Evolutionary conservation across 768 basidiomycete species (phyloP).

Genomic region (Trametes elegans): DNA sequence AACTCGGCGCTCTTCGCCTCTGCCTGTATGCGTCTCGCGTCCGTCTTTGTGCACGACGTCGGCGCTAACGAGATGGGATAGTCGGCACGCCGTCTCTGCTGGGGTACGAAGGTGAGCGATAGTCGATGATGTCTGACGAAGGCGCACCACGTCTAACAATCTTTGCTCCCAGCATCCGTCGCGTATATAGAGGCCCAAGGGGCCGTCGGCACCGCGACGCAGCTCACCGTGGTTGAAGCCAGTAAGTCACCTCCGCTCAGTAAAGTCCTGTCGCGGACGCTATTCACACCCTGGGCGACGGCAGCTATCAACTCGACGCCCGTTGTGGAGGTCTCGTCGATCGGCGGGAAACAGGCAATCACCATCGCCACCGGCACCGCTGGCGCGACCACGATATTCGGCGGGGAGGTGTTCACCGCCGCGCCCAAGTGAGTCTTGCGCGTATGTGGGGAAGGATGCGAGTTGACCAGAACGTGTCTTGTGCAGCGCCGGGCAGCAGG

Average conservation of each 20-base stretch:
- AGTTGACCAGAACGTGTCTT: background rate
- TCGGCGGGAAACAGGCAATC: conserved; percentile 6
- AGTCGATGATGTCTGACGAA: background rate
- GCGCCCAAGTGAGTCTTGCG: conserved; percentile 2
- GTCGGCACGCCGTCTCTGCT: conserved; percentile 4
- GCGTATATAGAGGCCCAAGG: background rate
- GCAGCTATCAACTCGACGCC: conserved; percentile 13
- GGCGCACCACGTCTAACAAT: background rate
- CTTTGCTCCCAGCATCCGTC: background rate
- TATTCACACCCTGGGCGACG: background rate
- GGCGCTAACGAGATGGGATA: too few relatives aligned
- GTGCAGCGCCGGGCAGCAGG: background rate
- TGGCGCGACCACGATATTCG: conserved; percentile 6
- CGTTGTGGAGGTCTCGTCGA: conserved; percentile 11
- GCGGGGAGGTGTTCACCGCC: conserved; percentile 1
- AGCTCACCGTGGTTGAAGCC: conserved; percentile 1
- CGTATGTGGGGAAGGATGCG: background rate
- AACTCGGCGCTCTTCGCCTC: conserved; percentile 1
- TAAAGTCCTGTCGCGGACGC: too few relatives aligned
- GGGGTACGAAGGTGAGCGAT: background rate
- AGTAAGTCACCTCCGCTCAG: background rate
- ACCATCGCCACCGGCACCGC: conserved; percentile 14
- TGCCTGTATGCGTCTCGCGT: background rate
- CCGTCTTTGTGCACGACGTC: too few relatives aligned
- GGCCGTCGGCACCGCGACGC: conserved; percentile 4